phyloP scores from a whole-genome alignment of 805 yeast species.

The Lipomyces sp. region DNA sequence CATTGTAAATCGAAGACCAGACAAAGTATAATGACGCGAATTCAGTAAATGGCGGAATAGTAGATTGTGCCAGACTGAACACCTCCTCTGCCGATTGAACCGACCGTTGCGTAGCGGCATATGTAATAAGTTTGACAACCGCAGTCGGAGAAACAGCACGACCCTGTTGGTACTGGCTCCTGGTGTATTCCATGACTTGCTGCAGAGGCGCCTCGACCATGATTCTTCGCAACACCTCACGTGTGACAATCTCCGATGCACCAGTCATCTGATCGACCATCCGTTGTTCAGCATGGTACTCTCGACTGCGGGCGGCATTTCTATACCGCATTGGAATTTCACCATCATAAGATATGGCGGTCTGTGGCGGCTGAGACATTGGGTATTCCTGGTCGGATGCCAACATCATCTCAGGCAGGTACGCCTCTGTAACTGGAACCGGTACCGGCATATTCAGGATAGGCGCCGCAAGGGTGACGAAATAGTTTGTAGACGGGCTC shows the following conservation, averaged over 20 bases:
- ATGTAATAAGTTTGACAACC: constrained; percentile 21
- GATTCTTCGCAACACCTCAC: constrained; percentile 17
- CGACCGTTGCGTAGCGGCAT: constrained; percentile 22
- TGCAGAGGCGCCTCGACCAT: constrained; percentile 4
- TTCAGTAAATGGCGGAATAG: constrained; percentile 22
- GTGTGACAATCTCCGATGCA: constrained; percentile 9
- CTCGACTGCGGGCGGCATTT: not conserved
- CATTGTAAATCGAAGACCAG: constrained; percentile 43
- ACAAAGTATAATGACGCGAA: constrained; percentile 22
- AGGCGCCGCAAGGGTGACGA: constrained; percentile 23
- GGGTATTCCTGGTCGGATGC: not conserved
- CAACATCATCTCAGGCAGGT: constrained; percentile 11
- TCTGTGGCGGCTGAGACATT: constrained; percentile 12
- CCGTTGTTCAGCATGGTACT: constrained; percentile 10
- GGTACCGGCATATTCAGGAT: not conserved
- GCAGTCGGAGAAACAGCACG: constrained; percentile 21
- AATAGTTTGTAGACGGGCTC: constrained; percentile 11
- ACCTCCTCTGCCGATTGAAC: constrained; percentile 23
- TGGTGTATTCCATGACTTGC: constrained; percentile 8
- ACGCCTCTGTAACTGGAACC: not conserved
- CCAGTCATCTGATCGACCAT: constrained; percentile 15
- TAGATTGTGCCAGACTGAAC: constrained; percentile 20
- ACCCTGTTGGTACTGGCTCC: constrained; percentile 10
- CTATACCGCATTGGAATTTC: constrained; percentile 13
- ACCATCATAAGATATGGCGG: not conserved